Conservation (phyloP, 2,329 filamentous ascomycete genomes). For the Elsinoe fawcettii region DNA sequence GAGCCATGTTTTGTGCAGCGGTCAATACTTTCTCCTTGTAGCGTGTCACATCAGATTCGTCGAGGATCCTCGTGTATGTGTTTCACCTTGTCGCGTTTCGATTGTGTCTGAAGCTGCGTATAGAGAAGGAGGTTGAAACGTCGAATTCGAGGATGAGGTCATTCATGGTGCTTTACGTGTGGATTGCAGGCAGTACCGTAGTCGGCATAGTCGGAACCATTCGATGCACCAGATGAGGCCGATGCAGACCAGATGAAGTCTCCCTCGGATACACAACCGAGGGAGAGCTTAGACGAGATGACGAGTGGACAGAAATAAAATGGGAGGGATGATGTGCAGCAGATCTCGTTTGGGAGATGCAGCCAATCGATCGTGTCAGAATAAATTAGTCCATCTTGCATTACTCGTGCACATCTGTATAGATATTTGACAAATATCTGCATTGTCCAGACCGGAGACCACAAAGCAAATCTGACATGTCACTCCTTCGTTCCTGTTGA, state of each 20-base stretch:
- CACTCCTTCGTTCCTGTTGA: background rate
- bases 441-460: background rate
- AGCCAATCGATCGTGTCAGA: constrained; percentile 1
- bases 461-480: background rate
- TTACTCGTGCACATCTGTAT: background rate
- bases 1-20: background rate
- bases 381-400: background rate
- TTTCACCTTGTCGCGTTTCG: constrained; percentile 8
- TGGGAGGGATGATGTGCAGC: constrained; percentile 6
- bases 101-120: constrained; percentile 2
- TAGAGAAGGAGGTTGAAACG: constrained; percentile 8
- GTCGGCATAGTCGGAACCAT: background rate
- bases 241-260: background rate
- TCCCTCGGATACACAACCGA: background rate
- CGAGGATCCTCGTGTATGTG: background rate
- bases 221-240: background rate
- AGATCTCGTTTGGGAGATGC: constrained; percentile 7
- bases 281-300: background rate
- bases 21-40: constrained; percentile 5
- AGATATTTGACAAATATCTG: background rate
- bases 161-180: background rate
- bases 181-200: background rate
- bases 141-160: background rate
- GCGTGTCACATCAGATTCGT: background rate
- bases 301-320: constrained; percentile 5